phyloP scores from a whole-genome alignment of 345 rosid genomes.

The Trapa incisa region DNA sequence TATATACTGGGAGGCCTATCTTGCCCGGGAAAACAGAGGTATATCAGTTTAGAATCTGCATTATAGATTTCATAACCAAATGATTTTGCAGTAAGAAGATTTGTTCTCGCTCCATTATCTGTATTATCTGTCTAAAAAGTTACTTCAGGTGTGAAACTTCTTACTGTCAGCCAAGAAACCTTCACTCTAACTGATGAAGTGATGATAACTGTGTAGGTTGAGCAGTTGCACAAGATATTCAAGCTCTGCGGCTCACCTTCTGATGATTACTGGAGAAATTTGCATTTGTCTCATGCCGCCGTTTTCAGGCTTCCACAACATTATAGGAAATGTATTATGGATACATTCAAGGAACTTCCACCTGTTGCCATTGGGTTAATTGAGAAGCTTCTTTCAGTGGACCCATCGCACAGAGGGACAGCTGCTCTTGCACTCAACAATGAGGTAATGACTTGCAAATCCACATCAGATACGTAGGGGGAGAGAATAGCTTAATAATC shows the following conservation, averaged over 20 bases:
- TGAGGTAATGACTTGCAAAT: conserved; percentile 12
- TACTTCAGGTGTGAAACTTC: no score
- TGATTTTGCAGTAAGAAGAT: no score
- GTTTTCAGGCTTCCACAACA: conserved; percentile 32
- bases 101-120: no score
- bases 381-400: conserved; percentile 25
- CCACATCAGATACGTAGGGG: not conserved
- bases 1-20: conserved; percentile 31
- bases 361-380: conserved; percentile 17
- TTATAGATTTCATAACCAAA: no score
- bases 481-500: no score
- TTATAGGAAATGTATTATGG: conserved; percentile 23
- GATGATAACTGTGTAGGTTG: conserved; percentile 17
- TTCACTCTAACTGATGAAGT: no score
- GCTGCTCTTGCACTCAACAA: conserved; percentile 21
- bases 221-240: conserved; percentile 34
- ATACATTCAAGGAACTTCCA: conserved; percentile 30
- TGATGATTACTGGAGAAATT: conserved; percentile 33
- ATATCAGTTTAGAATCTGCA: not conserved
- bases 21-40: conserved; percentile 43
- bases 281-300: conserved; percentile 28
- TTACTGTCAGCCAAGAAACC: no score
- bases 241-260: conserved; percentile 40
- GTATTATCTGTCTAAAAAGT: no score
- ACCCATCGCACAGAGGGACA: conserved; percentile 25